A percentile compares a stretch with the other conserved stretches of the same genome.
These are phyloP conservation scores for Knoxia roxburghii DNA, from an alignment of 257 asterid species.

Conservation along the genomic window DNA sequence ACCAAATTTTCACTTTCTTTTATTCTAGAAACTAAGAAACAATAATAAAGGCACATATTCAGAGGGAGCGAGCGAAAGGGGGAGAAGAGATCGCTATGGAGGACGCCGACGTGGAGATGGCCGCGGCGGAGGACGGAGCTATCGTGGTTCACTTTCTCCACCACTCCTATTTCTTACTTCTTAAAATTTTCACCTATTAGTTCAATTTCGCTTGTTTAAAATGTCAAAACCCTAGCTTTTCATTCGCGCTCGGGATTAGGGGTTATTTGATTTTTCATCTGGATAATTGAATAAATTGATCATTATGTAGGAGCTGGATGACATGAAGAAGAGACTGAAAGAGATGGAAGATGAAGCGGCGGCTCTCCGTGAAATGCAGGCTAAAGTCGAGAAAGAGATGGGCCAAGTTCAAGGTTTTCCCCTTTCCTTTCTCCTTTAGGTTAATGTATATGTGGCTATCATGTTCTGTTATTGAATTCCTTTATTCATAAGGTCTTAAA, in stretches of 20 bases:
- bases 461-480: background rate
- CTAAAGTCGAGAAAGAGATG: conserved; percentile 75
- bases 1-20: no score
- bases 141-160: conserved; percentile 23
- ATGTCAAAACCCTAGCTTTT: conserved; percentile 37
- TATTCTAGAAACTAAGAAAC: no score
- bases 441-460: background rate
- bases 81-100: conserved; percentile 40
- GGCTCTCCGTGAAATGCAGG: conserved; percentile 81
- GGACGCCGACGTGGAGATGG: conserved; percentile 64
- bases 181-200: background rate
- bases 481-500: background rate
- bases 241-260: background rate
- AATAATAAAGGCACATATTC: background rate
- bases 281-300: background rate
- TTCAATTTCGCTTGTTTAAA: background rate
- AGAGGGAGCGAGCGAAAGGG: background rate
- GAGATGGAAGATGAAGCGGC: conserved; percentile 85
- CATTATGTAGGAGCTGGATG: conserved; percentile 54
- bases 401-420: conserved; percentile 58
- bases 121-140: conserved; percentile 45
- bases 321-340: conserved; percentile 74
- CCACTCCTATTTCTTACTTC: background rate
- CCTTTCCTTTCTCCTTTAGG: background rate
- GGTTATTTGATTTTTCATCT: background rate